Evolutionary conservation across 257 asterid species (phyloP).

Genomic region (Verbena officinalis): DNA sequence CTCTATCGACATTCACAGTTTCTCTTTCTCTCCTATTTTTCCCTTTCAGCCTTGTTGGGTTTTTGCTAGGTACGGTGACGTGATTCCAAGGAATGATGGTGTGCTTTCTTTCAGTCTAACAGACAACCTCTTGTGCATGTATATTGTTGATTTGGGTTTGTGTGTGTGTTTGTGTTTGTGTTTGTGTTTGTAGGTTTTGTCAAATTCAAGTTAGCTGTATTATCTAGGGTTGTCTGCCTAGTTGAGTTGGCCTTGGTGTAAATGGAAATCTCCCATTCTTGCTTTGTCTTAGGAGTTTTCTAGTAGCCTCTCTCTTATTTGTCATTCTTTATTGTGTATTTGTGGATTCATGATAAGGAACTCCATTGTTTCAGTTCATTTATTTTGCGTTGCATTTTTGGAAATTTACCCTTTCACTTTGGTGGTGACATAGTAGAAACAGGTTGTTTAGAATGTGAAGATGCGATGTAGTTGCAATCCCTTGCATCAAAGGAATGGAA

Average conservation of each 20-base stretch:
- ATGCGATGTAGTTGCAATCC: background rate
- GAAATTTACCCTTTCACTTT: background rate
- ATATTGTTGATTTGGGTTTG: background rate
- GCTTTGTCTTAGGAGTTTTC: background rate
- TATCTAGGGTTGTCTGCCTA: background rate
- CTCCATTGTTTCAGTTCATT: background rate
- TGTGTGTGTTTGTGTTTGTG: no score
- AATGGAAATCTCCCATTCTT: background rate
- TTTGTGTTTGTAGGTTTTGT: conserved; percentile 2
- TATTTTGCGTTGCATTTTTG: background rate
- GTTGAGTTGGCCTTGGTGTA: background rate
- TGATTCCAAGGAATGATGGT: background rate
- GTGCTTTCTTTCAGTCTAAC: background rate
- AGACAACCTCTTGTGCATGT: background rate
- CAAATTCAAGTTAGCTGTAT: background rate
- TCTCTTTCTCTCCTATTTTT: background rate
- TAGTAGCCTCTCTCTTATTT: background rate
- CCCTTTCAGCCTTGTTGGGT: background rate
- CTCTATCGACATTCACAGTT: background rate
- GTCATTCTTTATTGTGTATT: background rate
- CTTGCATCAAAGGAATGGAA: background rate
- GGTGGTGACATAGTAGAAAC: background rate
- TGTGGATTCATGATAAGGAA: background rate
- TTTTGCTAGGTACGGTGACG: background rate
- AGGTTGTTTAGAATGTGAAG: background rate